These are phyloP conservation scores for Oryza meyeriana DNA, from an alignment of 176 grass and related monocot genomes.

Conservation along the genomic window DNA sequence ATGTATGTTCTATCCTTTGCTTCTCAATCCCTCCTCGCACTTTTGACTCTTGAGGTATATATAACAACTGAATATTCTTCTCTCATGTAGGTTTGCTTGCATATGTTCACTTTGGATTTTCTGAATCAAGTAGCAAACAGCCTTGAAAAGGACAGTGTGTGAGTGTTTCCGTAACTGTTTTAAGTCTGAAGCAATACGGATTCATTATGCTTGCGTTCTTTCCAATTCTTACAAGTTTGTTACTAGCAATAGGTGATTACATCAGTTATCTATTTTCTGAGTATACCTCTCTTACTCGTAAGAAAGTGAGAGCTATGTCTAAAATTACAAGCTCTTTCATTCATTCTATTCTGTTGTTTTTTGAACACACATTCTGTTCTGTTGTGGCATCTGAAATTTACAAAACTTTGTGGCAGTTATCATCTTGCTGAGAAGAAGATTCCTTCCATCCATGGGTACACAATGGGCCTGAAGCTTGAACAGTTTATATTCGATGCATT, in stretches of 20 bases:
- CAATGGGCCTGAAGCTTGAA: slow-evolving; percentile 84
- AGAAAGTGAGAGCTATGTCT: not conserved
- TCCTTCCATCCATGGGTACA: slow-evolving; percentile 81
- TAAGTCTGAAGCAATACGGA: not conserved
- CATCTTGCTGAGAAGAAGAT: slow-evolving; percentile 98
- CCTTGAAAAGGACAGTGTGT: slow-evolving; percentile 97
- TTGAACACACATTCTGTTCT: no score
- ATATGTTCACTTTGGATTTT: slow-evolving; percentile 94
- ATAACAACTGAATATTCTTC: not conserved
- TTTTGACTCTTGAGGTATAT: not conserved
- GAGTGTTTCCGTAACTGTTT: slow-evolving; percentile 42
- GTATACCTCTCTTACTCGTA: slow-evolving; percentile 7
- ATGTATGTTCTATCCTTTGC: slow-evolving; percentile 57
- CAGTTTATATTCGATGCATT: slow-evolving; percentile 92
- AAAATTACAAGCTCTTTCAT: not conserved
- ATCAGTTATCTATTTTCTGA: not conserved
- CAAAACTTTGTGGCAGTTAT: slow-evolving; percentile 49
- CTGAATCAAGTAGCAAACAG: slow-evolving; percentile 83
- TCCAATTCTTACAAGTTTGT: not conserved
- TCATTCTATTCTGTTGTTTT: no score
- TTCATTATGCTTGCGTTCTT: slow-evolving; percentile 10
- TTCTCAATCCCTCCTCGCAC: not conserved
- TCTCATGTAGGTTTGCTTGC: slow-evolving; percentile 63
- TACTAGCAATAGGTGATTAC: not conserved
- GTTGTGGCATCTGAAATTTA: not conserved